Conservation (phyloP, 1,284 basidiomycete species). For the Stereum hirsutum region DNA sequence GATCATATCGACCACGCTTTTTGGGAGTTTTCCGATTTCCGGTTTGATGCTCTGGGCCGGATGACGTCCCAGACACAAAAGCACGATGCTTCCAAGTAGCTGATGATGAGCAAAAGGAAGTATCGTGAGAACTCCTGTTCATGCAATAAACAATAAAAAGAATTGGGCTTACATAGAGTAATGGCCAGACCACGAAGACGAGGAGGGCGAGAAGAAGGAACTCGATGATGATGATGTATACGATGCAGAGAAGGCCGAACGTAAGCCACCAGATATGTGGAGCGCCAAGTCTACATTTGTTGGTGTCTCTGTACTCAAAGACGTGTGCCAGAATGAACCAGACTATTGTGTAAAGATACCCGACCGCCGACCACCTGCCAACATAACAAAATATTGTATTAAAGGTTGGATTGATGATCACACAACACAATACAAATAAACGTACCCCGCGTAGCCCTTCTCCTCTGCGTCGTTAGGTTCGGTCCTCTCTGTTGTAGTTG, state of each 20-base stretch:
- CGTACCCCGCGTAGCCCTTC: not conserved
- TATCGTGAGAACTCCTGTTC: not conserved
- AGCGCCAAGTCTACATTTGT: slow-evolving; percentile 57
- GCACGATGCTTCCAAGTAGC: slow-evolving; percentile 67
- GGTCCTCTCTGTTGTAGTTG: no score
- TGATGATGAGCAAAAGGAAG: slow-evolving; percentile 17
- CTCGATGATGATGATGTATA: slow-evolving; percentile 69
- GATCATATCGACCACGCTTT: slow-evolving; percentile 61
- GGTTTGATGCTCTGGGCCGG: slow-evolving; percentile 70
- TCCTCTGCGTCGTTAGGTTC: no score
- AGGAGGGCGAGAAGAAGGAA: slow-evolving; percentile 62
- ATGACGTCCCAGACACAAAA: slow-evolving; percentile 69
- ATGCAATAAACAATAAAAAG: slow-evolving; percentile 10
- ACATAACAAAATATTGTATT: not conserved
- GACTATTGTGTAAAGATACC: slow-evolving; percentile 57
- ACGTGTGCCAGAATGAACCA: slow-evolving; percentile 78
- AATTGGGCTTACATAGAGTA: slow-evolving; percentile 55
- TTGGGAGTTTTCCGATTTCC: slow-evolving; percentile 65
- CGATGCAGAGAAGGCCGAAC: slow-evolving; percentile 69
- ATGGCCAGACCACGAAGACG: slow-evolving; percentile 68
- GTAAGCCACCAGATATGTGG: slow-evolving; percentile 79
- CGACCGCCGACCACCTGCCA: slow-evolving; percentile 48
- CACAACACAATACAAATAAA: not conserved
- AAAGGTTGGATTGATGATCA: not conserved
- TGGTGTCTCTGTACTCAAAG: slow-evolving; percentile 62